phyloP scores from a whole-genome alignment of 2,329 filamentous ascomycete genomes.

The Alternaria gaisen region DNA sequence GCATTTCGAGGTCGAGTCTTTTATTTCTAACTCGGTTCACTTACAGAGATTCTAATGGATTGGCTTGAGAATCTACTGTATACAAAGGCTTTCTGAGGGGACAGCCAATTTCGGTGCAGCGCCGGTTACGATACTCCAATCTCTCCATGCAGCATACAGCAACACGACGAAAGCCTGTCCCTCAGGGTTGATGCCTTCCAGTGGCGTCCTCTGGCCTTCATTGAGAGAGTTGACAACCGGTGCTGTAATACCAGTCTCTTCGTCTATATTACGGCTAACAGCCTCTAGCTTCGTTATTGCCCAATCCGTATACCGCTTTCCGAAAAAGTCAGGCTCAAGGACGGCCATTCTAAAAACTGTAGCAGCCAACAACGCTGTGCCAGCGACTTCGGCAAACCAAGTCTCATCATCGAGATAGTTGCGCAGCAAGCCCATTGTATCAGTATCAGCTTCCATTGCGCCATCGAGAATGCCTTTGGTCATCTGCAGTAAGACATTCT shows the following conservation, averaged over 20 bases:
- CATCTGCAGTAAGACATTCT: conserved; percentile 39
- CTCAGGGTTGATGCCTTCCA: conserved; percentile 50
- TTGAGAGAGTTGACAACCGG: conserved; percentile 57
- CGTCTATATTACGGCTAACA: conserved; percentile 49
- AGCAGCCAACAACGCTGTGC: conserved; percentile 58
- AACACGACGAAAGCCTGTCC: conserved; percentile 57
- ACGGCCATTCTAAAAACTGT: conserved; percentile 58
- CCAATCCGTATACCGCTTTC: conserved; percentile 52
- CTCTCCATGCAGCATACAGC: conserved; percentile 55
- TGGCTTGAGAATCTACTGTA: background rate
- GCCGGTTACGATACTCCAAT: conserved; percentile 35
- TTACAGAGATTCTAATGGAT: background rate
- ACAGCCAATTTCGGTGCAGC: background rate
- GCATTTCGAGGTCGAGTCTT: background rate
- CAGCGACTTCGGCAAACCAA: conserved; percentile 60
- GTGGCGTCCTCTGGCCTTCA: conserved; percentile 42
- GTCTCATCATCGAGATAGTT: conserved; percentile 58
- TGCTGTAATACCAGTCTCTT: conserved; percentile 48
- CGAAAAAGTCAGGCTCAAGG: conserved; percentile 52
- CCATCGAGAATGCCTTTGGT: conserved; percentile 52
- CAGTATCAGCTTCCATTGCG: conserved; percentile 44
- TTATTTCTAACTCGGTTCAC: background rate
- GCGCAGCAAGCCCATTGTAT: conserved; percentile 52
- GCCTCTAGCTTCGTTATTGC: conserved; percentile 53
- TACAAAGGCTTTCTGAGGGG: background rate